Evolutionary conservation across 2,329 filamentous ascomycete genomes (phyloP).

Genomic region (Exutisphaerella laricina): DNA sequence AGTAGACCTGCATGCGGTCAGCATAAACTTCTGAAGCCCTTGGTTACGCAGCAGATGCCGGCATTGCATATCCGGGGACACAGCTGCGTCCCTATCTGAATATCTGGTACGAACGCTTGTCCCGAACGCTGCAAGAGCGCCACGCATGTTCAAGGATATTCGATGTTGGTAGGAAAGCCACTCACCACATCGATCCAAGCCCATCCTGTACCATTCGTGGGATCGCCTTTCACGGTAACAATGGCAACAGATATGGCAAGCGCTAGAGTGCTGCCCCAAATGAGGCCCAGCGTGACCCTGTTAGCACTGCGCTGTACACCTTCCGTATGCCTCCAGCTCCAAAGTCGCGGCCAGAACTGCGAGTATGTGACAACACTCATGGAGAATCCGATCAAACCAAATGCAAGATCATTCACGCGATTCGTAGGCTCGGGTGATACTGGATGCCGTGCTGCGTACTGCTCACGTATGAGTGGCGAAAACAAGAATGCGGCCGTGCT

Average conservation of each 20-base stretch:
- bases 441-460: slow-evolving; percentile 78
- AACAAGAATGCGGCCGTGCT: slow-evolving; percentile 73
- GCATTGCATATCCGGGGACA: not conserved
- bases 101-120: not conserved
- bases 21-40: not conserved
- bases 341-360: slow-evolving; percentile 67
- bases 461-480: slow-evolving; percentile 66
- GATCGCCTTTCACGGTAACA: slow-evolving; percentile 42
- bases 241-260: slow-evolving; percentile 45
- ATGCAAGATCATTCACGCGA: slow-evolving; percentile 81
- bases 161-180: slow-evolving; percentile 7
- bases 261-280: slow-evolving; percentile 60
- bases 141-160: not conserved
- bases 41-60: not conserved
- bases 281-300: slow-evolving; percentile 62
- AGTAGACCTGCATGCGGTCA: slow-evolving; percentile 47
- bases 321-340: slow-evolving; percentile 61
- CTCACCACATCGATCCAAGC: slow-evolving; percentile 60
- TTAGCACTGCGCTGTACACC: slow-evolving; percentile 51
- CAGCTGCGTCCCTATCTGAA: not conserved
- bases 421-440: slow-evolving; percentile 73
- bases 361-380: slow-evolving; percentile 67
- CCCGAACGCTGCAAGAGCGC: not conserved
- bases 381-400: slow-evolving; percentile 73
- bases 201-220: slow-evolving; percentile 48